phyloP scores from a whole-genome alignment of 2,329 filamentous ascomycete genomes.

The Cordyceps javanica region DNA sequence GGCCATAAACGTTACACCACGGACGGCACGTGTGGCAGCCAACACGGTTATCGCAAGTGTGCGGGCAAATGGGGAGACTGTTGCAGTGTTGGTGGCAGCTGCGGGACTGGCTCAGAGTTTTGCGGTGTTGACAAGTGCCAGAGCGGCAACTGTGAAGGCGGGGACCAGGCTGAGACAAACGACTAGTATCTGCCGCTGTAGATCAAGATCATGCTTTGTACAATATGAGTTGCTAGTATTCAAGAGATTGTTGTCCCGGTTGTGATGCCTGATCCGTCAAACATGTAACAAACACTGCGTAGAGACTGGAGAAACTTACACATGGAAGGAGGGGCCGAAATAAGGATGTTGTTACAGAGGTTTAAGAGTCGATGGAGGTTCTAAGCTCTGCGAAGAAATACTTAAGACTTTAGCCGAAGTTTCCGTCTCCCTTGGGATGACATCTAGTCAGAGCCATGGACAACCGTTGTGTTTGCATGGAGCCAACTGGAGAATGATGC shows the following conservation, averaged over 20 bases:
- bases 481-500: background rate
- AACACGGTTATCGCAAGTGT: conserved; percentile 24
- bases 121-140: conserved; percentile 17
- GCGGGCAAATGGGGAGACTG: conserved; percentile 27
- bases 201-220: background rate
- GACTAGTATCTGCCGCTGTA: background rate
- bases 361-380: too few species aligned
- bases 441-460: background rate
- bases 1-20: conserved; percentile 25
- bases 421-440: too few species aligned
- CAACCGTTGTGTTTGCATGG: too few species aligned
- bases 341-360: too few species aligned
- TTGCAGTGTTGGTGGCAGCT: conserved; percentile 22
- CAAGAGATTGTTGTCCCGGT: too few species aligned
- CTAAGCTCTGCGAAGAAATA: too few species aligned
- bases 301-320: too few species aligned
- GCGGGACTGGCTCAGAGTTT: conserved; percentile 20
- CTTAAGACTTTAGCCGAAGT: too few species aligned
- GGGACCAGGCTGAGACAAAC: background rate
- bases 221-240: too few species aligned
- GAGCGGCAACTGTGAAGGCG: conserved; percentile 17
- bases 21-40: conserved; percentile 28
- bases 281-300: too few species aligned
- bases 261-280: too few species aligned
- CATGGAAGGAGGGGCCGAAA: too few species aligned